Conservation (phyloP, 2,329 filamentous ascomycete genomes). For the Colletotrichum aenigma region DNA sequence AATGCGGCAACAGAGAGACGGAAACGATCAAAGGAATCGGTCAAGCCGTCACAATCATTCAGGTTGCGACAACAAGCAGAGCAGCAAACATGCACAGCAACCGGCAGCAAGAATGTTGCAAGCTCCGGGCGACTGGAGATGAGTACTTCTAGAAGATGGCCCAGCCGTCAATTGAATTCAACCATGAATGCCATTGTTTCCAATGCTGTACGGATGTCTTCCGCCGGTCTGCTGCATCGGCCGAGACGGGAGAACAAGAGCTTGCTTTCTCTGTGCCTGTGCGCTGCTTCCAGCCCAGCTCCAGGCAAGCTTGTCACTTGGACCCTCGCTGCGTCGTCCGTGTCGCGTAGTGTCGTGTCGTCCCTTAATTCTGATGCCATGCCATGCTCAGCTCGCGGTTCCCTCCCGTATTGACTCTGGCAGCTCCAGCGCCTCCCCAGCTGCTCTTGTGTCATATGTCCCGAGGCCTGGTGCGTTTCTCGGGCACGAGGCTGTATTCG, state of each 20-base stretch:
- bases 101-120: slow-evolving; percentile 5
- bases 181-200: not conserved
- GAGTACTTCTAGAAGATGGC: not conserved
- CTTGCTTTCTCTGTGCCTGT: not conserved
- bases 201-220: not conserved
- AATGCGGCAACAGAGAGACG: not conserved
- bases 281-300: not conserved
- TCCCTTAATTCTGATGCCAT: not conserved
- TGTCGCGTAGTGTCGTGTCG: not conserved
- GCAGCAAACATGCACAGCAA: not conserved
- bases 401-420: not conserved
- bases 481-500: slow-evolving; percentile 12
- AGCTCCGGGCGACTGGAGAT: not conserved
- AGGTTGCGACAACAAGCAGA: not conserved
- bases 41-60: not conserved
- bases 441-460: not conserved
- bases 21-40: not conserved
- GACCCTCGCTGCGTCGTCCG: not conserved
- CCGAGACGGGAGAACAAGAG: not conserved
- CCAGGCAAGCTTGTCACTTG: not conserved
- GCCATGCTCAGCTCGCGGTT: not conserved
- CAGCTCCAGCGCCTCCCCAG: not conserved
- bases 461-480: not conserved
- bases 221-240: not conserved
- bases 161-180: not conserved